A percentile compares a stretch with the other conserved stretches of the same genome.
Evolutionary conservation across 164 flowering plant genomes (phyloP).

Genomic region (Protea cynaroides): DNA sequence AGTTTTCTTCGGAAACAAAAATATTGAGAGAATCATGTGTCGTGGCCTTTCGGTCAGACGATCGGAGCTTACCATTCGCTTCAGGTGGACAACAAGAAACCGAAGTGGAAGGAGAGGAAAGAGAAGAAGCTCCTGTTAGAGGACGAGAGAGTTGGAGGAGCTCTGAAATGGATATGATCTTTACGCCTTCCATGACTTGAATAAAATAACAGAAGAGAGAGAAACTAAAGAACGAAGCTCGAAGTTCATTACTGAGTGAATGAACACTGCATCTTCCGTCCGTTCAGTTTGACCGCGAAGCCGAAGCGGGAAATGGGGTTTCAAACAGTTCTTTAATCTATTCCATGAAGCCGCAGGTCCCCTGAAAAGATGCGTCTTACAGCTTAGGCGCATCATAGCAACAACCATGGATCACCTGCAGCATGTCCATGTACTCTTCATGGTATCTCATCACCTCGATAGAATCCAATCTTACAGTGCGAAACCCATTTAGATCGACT

Average conservation of each 20-base stretch:
- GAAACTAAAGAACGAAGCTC: too few relatives aligned
- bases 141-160: conserved; percentile 50
- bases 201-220: too few relatives aligned
- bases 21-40: not conserved
- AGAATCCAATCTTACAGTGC: too few relatives aligned
- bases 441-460: too few relatives aligned
- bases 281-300: not conserved
- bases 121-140: conserved; percentile 47
- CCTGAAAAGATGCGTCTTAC: too few relatives aligned
- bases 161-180: conserved; percentile 39
- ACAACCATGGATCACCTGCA: too few relatives aligned
- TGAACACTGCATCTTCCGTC: too few relatives aligned
- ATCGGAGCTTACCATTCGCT: not conserved
- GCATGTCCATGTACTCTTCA: too few relatives aligned
- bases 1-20: conserved; percentile 9
- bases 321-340: not conserved
- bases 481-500: too few relatives aligned
- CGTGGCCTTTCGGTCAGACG: not conserved
- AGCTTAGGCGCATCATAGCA: too few relatives aligned
- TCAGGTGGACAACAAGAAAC: conserved; percentile 2
- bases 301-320: not conserved
- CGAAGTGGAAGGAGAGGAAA: conserved; percentile 12
- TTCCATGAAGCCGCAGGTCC: too few relatives aligned
- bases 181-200: conserved; percentile 15
- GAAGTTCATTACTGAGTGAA: too few relatives aligned